Evolutionary conservation across 495 filamentous ascomycete genomes (phyloP), one percentile per base, ranked within the genome.

Genomic region (Podospora appendiculata): DNA sequence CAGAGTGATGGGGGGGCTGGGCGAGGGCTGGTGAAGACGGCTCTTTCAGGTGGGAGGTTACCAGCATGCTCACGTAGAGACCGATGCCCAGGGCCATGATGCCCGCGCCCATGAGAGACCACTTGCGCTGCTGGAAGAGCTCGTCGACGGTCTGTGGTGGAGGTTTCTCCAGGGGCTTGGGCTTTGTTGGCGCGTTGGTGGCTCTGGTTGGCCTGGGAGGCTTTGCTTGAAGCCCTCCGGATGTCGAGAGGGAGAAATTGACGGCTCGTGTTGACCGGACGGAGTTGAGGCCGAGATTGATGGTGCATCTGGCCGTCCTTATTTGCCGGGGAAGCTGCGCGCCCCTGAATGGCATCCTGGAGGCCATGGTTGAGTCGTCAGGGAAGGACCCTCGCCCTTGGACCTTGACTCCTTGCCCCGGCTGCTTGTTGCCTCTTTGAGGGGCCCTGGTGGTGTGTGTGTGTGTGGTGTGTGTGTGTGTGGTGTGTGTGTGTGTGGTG

Each of bases 11-110:
- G 25, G 25, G 25, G 25, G 25, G 25, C 25, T 25, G 25, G 25
- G 25, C 25, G 5, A 25, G 25, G 25, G 25, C 25, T 25, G 25
- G 25, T 25, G 25, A 5, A 33, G 12, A 10, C 11, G 55, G 8
- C 52, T 45, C 19, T 44, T 60, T 48, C 53, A 64, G 9, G 53
- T 58, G 7, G 47, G 59, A 45, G 58, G 62, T 38, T 53, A 70
- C 5, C 51, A 73, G n/a, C 53, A 59, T 9, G 58, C 67, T 55
- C 57, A 69, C 13, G 62, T 72, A 53, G 54, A 61, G 33, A 49
- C 55, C 39, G 41, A 63, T 14, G 54, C 56, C 6, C 53, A 70
- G 17, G 61, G 52, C 47, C 6, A 50, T 11, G 50, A 62, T 8
- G 51, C 54, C 45, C 51, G 59, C 50, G 59, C 56, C 36, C 52